A percentile compares a stretch with the other conserved stretches of the same genome.
These are phyloP conservation scores for Nitzschia putrida DNA, from an alignment of 108 stramenopile genomes.

Conservation along the genomic window DNA sequence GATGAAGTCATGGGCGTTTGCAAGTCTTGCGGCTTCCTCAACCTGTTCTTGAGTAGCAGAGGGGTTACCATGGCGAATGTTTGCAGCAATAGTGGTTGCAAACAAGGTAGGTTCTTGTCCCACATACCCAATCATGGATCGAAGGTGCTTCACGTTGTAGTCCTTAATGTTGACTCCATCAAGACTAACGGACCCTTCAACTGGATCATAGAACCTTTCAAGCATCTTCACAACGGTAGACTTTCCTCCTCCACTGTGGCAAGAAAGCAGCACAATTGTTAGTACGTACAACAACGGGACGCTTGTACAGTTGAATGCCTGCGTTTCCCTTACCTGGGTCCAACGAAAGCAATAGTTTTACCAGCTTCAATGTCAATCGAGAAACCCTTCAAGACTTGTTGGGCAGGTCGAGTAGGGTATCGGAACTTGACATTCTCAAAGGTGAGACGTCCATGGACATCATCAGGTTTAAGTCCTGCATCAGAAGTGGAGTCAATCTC, in stretches of 20 bases:
- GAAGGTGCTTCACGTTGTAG: conserved; percentile 76
- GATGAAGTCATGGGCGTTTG: conserved; percentile 93
- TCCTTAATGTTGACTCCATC: conserved; percentile 87
- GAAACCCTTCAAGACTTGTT: conserved; percentile 35
- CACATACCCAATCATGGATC: conserved; percentile 87
- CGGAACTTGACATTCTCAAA: conserved; percentile 77
- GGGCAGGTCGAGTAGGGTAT: conserved; percentile 79
- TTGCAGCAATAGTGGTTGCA: conserved; percentile 83
- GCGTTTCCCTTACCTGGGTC: conserved; percentile 42
- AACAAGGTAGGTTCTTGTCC: conserved; percentile 94
- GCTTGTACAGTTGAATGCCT: no score
- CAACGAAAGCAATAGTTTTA: conserved; percentile 53
- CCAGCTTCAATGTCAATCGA: conserved; percentile 46
- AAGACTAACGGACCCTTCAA: conserved; percentile 66
- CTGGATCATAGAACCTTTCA: conserved; percentile 91
- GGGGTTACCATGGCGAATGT: conserved; percentile 85
- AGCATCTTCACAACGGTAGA: conserved; percentile 71
- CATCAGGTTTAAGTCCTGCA: conserved; percentile 52
- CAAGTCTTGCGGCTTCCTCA: conserved; percentile 79
- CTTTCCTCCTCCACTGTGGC: conserved; percentile 74
- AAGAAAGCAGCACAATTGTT: no score
- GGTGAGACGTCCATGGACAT: conserved; percentile 47
- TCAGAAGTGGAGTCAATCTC: conserved; percentile 60
- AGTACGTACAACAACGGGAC: no score
- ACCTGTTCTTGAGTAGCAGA: conserved; percentile 66